Base-by-base conservation (phyloP, 225 moss, liverwort and hornwort genomes). In the Antitrichia curtipendula region DNA sequence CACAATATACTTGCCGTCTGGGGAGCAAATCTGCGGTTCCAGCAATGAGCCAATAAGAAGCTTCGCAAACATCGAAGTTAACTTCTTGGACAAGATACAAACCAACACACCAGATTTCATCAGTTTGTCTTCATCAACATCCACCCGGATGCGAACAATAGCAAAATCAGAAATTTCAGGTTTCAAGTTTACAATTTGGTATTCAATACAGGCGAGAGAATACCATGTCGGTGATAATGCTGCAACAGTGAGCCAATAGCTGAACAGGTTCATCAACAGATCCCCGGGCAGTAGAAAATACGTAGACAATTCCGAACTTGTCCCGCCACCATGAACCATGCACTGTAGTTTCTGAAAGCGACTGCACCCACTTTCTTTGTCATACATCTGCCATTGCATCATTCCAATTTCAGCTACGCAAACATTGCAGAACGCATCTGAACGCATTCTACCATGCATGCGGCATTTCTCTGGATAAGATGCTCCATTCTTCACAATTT, bases 241-340 rank as follows among this genome's bases (percentile, higher is more conserved):
- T 98, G 91, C 98, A 97, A 91, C 96, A 98, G 71, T 98, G 98
- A 90, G 96, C 98, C 65, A 98, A 93, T 24, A 98, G 94, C 87
- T 96, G 97, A 70, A 93, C 90, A 84, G 95, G 94, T 82, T 92
- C 91, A 74, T 92, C 94, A 73, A 80, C 81, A 45, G 83, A 84
- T 49, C 88, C 87, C 24, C 34, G 54, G 73, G 86, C 84, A 57
- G 97, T 96, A 62, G 96, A 87, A 90, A 95, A 90, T 74, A 92
- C 89, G 88, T 95, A 95, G 57, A 98, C 97, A 66, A 96, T 95
- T 85, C 97, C 98, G 81, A 98, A 98, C 88, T 97, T 98, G 45
- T 45, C 45, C 45, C 10, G 98, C 98, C 88, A 98, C 95, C 88
- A 97, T 89, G 82, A 98, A 94, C 95, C 97, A 97, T 86, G 92